phyloP scores from a whole-genome alignment of 2,329 filamentous ascomycete species.

The Tolypocladium ophioglossoides region DNA sequence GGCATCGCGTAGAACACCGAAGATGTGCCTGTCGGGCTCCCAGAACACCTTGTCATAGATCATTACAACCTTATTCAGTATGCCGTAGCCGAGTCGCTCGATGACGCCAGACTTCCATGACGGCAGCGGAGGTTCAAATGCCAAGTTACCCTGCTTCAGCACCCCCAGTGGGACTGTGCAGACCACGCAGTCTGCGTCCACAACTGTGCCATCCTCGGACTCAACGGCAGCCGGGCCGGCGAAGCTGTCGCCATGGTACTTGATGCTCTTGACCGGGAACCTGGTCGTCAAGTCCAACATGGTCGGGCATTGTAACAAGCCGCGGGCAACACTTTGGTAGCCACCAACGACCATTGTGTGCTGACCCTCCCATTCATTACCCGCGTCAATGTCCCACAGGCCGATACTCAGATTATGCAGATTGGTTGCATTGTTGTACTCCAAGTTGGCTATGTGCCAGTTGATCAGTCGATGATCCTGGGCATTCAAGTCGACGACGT shows the following conservation, averaged over 20 bases:
- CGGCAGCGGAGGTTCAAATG: slow-evolving; percentile 88
- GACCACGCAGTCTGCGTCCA: slow-evolving; percentile 86
- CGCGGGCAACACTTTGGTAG: slow-evolving; percentile 87
- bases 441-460: slow-evolving; percentile 96
- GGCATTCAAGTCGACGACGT: slow-evolving; percentile 69
- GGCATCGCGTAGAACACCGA: slow-evolving; percentile 77
- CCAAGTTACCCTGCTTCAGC: slow-evolving; percentile 68
- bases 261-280: slow-evolving; percentile 61
- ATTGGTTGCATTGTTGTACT: slow-evolving; percentile 92
- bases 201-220: slow-evolving; percentile 64
- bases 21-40: slow-evolving; percentile 84
- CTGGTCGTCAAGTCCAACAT: slow-evolving; percentile 68
- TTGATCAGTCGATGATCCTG: slow-evolving; percentile 87
- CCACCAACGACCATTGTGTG: slow-evolving; percentile 91
- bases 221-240: slow-evolving; percentile 49
- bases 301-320: slow-evolving; percentile 66
- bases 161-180: slow-evolving; percentile 86
- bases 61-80: slow-evolving; percentile 90
- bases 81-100: slow-evolving; percentile 76
- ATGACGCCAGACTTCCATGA: slow-evolving; percentile 76
- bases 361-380: slow-evolving; percentile 92
- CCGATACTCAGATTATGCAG: slow-evolving; percentile 78
- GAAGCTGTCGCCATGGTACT: slow-evolving; percentile 42
- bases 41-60: slow-evolving; percentile 87
- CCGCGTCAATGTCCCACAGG: slow-evolving; percentile 94